phyloP scores from a whole-genome alignment of 768 basidiomycete genomes.

The Agrocybe praecox region DNA sequence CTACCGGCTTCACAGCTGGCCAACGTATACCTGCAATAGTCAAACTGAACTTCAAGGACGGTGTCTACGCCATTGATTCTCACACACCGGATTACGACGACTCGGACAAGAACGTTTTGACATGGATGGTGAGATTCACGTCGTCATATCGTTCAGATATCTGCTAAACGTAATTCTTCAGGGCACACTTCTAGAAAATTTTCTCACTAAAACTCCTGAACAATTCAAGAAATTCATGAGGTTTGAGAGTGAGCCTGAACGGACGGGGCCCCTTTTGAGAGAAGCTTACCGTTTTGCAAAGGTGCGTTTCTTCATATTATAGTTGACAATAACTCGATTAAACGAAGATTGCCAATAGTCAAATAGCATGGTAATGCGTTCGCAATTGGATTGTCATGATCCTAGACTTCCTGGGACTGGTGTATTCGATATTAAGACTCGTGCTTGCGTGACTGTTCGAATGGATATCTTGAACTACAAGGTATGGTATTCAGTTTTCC shows the following conservation, averaged over 20 bases:
- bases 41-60: conserved; percentile 62
- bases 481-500: conserved; percentile 33
- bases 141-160: neutral
- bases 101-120: conserved; percentile 68
- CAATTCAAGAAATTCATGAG: conserved; percentile 66
- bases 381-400: conserved; percentile 91
- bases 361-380: conserved; percentile 82
- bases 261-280: conserved; percentile 32
- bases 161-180: conserved; percentile 27
- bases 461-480: conserved; percentile 84
- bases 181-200: conserved; percentile 91
- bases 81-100: conserved; percentile 40
- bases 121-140: conserved; percentile 58
- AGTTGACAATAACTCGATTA: neutral
- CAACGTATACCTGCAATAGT: conserved; percentile 79
- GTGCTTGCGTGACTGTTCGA: conserved; percentile 83
- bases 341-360: conserved; percentile 34
- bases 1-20: conserved; percentile 70
- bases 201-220: conserved; percentile 66
- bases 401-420: conserved; percentile 82
- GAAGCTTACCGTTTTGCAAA: conserved; percentile 90
- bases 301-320: conserved; percentile 40
- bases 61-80: conserved; percentile 69
- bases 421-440: conserved; percentile 96
- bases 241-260: conserved; percentile 27